A percentile compares a stretch with the other conserved stretches of the same genome.
Evolutionary conservation across 257 asterid genomes (phyloP).

Genomic region (Nicotiana otophora): DNA sequence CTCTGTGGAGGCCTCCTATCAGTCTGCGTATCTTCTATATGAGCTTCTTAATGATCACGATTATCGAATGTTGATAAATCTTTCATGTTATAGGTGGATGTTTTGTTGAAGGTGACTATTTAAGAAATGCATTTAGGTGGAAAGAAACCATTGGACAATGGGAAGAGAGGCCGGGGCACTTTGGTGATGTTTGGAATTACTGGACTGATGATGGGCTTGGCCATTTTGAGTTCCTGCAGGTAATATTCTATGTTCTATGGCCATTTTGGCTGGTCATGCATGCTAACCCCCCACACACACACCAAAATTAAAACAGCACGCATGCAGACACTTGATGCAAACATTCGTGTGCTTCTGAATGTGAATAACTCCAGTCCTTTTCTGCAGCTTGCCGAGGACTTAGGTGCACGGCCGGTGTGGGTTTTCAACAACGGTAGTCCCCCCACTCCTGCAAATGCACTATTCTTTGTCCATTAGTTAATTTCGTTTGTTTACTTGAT

Average conservation of each 20-base stretch:
- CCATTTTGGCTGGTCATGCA: neutral
- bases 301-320: neutral
- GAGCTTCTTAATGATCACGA: neutral
- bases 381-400: constrained; percentile 94
- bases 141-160: constrained; percentile 92
- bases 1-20: neutral
- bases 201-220: constrained; percentile 98
- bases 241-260: constrained; percentile 10
- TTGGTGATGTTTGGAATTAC: constrained; percentile 94
- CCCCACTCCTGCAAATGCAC: no score
- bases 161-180: constrained; percentile 97
- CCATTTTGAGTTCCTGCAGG: constrained; percentile 90
- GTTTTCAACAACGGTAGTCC: constrained; percentile 87
- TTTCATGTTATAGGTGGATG: constrained; percentile 64
- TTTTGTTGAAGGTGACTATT: constrained; percentile 92
- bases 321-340: neutral
- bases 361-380: neutral
- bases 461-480: neutral
- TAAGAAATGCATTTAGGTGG: constrained; percentile 94
- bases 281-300: neutral
- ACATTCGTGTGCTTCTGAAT: neutral
- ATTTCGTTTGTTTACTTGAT: neutral
- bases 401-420: constrained; percentile 84
- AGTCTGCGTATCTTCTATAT: neutral
- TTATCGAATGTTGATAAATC: neutral